phyloP scores from a whole-genome alignment of 2,329 filamentous ascomycete species.

The Trichoderma oligosporum region DNA sequence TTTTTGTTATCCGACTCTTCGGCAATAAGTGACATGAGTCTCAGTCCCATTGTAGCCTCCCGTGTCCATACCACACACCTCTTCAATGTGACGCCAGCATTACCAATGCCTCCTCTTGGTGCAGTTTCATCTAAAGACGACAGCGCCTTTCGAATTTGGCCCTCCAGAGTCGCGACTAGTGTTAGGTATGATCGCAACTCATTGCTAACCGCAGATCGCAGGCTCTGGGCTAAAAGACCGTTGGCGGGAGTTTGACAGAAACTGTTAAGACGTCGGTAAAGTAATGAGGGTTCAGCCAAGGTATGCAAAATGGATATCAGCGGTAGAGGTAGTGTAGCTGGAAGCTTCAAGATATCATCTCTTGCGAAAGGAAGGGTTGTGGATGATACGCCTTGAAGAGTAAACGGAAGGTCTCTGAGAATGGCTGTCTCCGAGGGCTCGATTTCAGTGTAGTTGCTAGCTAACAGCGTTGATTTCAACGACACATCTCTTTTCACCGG shows the following conservation, averaged over 20 bases:
- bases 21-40: constrained; percentile 89
- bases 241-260: constrained; percentile 80
- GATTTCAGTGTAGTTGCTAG: constrained; percentile 53
- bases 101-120: constrained; percentile 69
- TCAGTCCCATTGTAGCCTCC: constrained; percentile 91
- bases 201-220: constrained; percentile 77
- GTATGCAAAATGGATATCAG: constrained; percentile 84
- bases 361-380: constrained; percentile 74
- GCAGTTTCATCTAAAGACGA: constrained; percentile 66
- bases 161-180: constrained; percentile 86
- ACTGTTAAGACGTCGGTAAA: constrained; percentile 74
- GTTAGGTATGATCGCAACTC: constrained; percentile 88
- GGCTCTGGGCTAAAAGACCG: constrained; percentile 85
- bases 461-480: constrained; percentile 54
- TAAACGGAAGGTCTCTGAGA: constrained; percentile 82
- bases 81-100: constrained; percentile 88
- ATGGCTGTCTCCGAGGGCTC: constrained; percentile 63
- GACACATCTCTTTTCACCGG: constrained; percentile 47
- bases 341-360: constrained; percentile 68
- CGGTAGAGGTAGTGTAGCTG: constrained; percentile 74
- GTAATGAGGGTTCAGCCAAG: constrained; percentile 86
- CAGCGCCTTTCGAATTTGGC: constrained; percentile 81
- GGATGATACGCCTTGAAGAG: constrained; percentile 86
- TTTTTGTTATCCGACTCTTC: constrained; percentile 80
- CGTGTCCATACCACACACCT: constrained; percentile 95